These are phyloP conservation scores for Colletotrichum cuscutae DNA, from an alignment of 2,329 filamentous ascomycete species.

Conservation along the genomic window DNA sequence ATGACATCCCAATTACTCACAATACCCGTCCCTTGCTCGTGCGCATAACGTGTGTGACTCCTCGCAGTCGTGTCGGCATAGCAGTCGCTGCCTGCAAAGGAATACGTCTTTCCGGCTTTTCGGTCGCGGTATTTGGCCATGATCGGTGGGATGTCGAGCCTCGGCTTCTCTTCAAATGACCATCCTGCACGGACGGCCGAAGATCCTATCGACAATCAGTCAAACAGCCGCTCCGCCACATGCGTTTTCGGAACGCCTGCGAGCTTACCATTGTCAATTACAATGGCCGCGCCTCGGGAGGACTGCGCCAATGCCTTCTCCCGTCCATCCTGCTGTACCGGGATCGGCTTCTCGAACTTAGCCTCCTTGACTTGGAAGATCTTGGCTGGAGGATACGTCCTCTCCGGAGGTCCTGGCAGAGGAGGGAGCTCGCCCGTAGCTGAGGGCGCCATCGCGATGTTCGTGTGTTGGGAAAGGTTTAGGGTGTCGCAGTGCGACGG, in stretches of 20 bases:
- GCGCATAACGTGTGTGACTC: constrained; percentile 89
- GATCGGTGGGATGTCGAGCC: constrained; percentile 84
- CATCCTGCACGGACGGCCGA: constrained; percentile 91
- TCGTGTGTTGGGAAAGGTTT: constrained; percentile 37
- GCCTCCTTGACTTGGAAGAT: constrained; percentile 72
- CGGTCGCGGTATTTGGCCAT: constrained; percentile 96
- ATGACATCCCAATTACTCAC: constrained; percentile 98
- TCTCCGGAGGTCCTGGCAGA: constrained; percentile 51
- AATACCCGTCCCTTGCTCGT: constrained; percentile 90
- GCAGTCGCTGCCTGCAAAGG: constrained; percentile 91
- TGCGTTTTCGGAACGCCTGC: background rate
- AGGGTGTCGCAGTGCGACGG: constrained; percentile 33
- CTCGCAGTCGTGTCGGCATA: constrained; percentile 94
- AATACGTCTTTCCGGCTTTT: constrained; percentile 90
- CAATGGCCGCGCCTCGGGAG: constrained; percentile 77
- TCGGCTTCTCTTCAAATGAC: constrained; percentile 89
- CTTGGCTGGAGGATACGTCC: constrained; percentile 62
- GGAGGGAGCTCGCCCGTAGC: constrained; percentile 57
- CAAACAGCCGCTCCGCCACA: constrained; percentile 13
- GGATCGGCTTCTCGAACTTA: constrained; percentile 66
- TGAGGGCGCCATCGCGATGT: constrained; percentile 60
- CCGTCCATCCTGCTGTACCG: constrained; percentile 74
- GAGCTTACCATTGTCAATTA: constrained; percentile 92
- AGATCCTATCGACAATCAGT: constrained; percentile 69
- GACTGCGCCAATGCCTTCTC: constrained; percentile 69